Evolutionary conservation across 1,284 basidiomycete species (phyloP).

Genomic region (Hemileia vastatrix): DNA sequence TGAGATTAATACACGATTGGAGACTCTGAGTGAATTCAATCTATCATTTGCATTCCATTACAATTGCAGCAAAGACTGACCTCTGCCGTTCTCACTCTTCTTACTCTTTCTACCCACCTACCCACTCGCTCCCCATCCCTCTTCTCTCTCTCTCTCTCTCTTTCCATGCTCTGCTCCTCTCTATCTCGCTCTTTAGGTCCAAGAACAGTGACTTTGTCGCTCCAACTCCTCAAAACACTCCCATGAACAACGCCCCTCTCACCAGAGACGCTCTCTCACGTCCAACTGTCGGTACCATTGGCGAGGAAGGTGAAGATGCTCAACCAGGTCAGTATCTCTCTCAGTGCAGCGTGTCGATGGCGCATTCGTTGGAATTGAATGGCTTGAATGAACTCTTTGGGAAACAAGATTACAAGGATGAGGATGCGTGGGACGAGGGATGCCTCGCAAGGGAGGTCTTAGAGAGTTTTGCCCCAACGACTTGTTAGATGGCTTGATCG

Average conservation of each 20-base stretch:
- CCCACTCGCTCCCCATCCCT: not conserved
- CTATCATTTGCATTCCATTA: no score
- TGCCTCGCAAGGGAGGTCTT: no score
- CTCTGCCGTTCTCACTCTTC: no score
- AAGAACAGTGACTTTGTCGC: conserved; percentile 47
- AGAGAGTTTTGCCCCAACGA: no score
- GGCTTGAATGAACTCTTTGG: not conserved
- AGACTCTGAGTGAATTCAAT: no score
- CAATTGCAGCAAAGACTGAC: no score
- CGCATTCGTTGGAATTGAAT: not conserved
- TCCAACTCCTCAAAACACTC: conserved; percentile 72
- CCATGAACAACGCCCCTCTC: conserved; percentile 60
- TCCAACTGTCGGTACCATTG: no score
- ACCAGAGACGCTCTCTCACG: conserved; percentile 56
- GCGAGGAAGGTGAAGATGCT: not conserved
- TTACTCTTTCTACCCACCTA: not conserved
- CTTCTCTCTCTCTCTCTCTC: not conserved
- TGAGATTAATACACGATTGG: no score
- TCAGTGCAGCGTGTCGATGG: not conserved
- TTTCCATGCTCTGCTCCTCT: not conserved
- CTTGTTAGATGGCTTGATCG: no score
- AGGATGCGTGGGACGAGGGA: no score
- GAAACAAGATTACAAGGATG: no score
- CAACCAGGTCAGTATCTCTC: not conserved
- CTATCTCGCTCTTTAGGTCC: conserved; percentile 22